A percentile compares a stretch with the other conserved stretches of the same genome.
phyloP scores from a whole-genome alignment of 2,329 filamentous ascomycete genomes.

The Cladosporium sp. region DNA sequence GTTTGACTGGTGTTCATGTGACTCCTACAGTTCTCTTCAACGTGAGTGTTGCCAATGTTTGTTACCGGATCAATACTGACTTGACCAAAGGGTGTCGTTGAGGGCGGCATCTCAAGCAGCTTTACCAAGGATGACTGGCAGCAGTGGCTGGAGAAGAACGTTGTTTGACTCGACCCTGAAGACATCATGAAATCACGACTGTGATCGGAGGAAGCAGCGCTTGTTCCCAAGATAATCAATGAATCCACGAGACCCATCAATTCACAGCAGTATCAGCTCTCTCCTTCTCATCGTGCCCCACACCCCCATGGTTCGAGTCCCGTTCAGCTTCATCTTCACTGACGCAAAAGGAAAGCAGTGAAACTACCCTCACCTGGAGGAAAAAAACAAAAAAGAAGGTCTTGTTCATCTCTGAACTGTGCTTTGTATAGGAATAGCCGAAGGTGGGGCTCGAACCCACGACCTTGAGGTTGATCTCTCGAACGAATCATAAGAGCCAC shows the following conservation, averaged over 20 bases:
- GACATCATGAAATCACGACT: neutral
- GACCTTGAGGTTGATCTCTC: constrained; percentile 23
- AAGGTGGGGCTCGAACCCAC: constrained; percentile 25
- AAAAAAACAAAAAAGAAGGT: neutral
- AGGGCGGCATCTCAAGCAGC: constrained; percentile 69
- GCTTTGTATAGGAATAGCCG: constrained; percentile 22
- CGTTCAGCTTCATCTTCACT: too few relatives aligned
- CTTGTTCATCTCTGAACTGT: neutral
- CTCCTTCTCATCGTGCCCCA: too few relatives aligned
- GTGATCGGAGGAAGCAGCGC: neutral
- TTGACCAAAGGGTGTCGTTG: constrained; percentile 56
- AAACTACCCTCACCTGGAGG: too few relatives aligned
- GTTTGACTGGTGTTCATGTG: constrained; percentile 79
- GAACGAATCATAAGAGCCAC: constrained; percentile 41
- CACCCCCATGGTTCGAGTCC: too few relatives aligned
- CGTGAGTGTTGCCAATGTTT: constrained; percentile 35
- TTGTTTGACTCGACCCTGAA: constrained; percentile 40
- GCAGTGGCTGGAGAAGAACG: constrained; percentile 69
- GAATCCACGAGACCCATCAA: too few relatives aligned
- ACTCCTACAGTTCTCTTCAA: constrained; percentile 88
- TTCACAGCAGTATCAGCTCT: too few relatives aligned
- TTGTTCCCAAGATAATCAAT: too few relatives aligned
- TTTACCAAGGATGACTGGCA: constrained; percentile 80
- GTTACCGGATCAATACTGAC: constrained; percentile 15
- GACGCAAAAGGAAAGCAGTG: too few relatives aligned